Base-by-base conservation (phyloP, 2,329 filamentous ascomycete species). In the Aplosporella prunicola region DNA sequence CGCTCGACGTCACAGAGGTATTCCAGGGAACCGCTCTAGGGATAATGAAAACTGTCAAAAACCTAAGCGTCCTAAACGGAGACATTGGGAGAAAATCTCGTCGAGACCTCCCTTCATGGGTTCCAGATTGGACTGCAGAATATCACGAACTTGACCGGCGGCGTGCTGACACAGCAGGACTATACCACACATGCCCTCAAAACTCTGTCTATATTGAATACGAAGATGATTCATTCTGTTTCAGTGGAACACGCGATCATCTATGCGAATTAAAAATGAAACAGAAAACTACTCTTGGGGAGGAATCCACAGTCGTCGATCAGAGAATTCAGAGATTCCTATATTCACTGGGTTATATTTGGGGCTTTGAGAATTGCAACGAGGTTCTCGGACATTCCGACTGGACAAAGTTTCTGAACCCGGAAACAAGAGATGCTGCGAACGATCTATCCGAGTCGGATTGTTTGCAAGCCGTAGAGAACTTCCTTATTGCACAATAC, bases 61-160 rank as follows among this genome's bases (percentile, higher is more conserved):
- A 6, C 5, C n/a, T 32, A n/a, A 10, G 10, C 4, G 32, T 20
- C 4, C 11, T 32, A 10, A 32, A 13, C 14, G 16, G 16, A 13
- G 30, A 32, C 9, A 22, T 2, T 20, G 30, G 30, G 5, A 32
- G 30, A 23, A 32, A 32, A n/a, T 2, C 2, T 4, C 30, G 30
- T 1, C 30, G 20, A 32, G 30, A 32, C n/a, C 30, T 32, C 3
- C 30, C 30, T 13, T 32, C 30, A 1, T 32, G 30, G 30, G 30
- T 32, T 5, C 30, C 30, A 9, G 30, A 32, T 2, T 32, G 30
- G 30, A 2, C 15, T 18, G 30, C 30, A 2, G 18, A 20, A 20
- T 40, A 40, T 10, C 24, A 33, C 9, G 23, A 47, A 2, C 34
- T 23, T 5, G 40, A 28, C n/a, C 33, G 37, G 9, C 33, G 22